These are phyloP conservation scores for Aspergillus arachidicola DNA, from an alignment of 2,329 filamentous ascomycete species.

Conservation along the genomic window DNA sequence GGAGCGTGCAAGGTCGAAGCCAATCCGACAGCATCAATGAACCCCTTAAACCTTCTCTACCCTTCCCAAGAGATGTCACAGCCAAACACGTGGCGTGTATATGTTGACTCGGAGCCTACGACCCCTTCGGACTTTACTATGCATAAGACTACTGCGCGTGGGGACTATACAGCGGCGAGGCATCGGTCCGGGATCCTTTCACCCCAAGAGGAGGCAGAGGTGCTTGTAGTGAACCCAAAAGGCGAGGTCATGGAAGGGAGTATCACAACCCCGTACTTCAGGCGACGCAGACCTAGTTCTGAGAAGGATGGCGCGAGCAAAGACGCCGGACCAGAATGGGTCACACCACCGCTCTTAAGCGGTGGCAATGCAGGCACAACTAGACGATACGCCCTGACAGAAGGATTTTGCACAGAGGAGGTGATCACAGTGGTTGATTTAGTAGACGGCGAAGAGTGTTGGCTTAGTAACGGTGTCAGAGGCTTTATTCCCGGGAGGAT, in stretches of 20 bases:
- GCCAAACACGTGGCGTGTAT: conserved; percentile 49
- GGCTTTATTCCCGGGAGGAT: conserved; percentile 65
- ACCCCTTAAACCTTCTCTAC: conserved; percentile 29
- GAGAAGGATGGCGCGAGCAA: neutral
- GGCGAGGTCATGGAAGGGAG: conserved; percentile 82
- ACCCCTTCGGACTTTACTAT: conserved; percentile 68
- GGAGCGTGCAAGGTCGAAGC: conserved; percentile 37
- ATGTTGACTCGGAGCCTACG: conserved; percentile 57
- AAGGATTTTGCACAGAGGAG: conserved; percentile 67
- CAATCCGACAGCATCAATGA: conserved; percentile 29
- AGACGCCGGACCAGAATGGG: conserved; percentile 61
- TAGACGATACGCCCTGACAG: conserved; percentile 77
- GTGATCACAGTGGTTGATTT: conserved; percentile 63
- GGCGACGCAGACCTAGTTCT: conserved; percentile 47
- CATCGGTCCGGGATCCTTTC: conserved; percentile 58
- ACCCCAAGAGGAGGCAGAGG: conserved; percentile 60
- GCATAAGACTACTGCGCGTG: conserved; percentile 80
- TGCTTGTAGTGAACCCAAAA: conserved; percentile 70
- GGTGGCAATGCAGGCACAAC: conserved; percentile 85
- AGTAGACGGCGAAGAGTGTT: conserved; percentile 73
- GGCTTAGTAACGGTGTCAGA: conserved; percentile 84
- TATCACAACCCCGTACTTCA: conserved; percentile 80
- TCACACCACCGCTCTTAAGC: conserved; percentile 74
- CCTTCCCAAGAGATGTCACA: conserved; percentile 21
- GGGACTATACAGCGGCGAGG: conserved; percentile 72